Evolutionary conservation across 352 stramenopile species (phyloP), one percentile per base, ranked within the genome.

Genomic region (Pythium phragmiticola): DNA sequence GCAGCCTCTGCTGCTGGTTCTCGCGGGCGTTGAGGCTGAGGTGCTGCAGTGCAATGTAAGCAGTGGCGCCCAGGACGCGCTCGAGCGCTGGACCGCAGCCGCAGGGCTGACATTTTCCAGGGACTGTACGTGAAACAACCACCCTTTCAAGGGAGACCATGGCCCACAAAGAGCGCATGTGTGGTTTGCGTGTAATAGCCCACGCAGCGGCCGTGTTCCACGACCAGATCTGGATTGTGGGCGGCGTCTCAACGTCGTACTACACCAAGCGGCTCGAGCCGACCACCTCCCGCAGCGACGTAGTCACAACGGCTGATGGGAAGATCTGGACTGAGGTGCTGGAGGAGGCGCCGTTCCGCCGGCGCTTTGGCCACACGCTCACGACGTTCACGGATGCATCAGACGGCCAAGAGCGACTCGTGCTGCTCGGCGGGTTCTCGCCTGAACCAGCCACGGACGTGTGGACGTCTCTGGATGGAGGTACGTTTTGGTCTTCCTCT

Each of bases 241-340:
- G 83, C 50, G 82, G 85, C 2, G 77, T 92, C 11, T 90, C 85
- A n/a, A 77, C 70, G 1, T 73, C 73, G 16, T 92, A 94, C 60
- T 87, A 90, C 67, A 92, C 82, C 13, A 88, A 85, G 49, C 78
- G 77, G 12, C 65, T 94, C 48, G 80, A 91, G 59, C 70, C 80
- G 42, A 89, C 83, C 14, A 89, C 72, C 12, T 78, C 73, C 16
- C 80, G 85, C 6, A 89, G 80, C 26, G 86, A 92, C 28, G 73
- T 93, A 3, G 69, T 88, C 28, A 82, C 53, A 47, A 90, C 80
- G 8, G 39, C 58, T n/a, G 76, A 93, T 63, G 84, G 82, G 1
- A 50, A 70, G 21, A 71, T 68, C 23, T 93, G 86, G 86, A 74
- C 55, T 16, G 77, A 90, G 19, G 67, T 76, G n/a, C 55, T 93